phyloP scores from a whole-genome alignment of 73 alveolate species.

The Tetrahymena borealis region DNA sequence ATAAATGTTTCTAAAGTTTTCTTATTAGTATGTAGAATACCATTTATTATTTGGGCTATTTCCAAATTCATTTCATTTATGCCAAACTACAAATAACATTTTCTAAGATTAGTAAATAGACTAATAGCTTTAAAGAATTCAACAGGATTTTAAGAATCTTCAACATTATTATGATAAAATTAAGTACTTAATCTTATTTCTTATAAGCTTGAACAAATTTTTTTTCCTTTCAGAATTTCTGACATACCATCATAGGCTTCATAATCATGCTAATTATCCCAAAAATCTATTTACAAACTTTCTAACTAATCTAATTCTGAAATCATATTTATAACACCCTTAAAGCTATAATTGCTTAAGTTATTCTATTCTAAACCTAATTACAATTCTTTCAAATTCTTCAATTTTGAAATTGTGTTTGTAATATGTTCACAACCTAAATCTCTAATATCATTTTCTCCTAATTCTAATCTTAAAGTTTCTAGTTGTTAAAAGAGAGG shows the following conservation, averaged over 20 bases:
- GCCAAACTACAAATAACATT: neutral
- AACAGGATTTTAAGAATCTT: neutral
- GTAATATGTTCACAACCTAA: neutral
- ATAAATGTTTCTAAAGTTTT: no score
- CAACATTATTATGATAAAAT: neutral
- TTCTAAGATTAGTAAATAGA: neutral
- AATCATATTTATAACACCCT: neutral
- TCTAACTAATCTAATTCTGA: neutral
- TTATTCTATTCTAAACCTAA: neutral
- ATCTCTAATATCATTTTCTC: neutral
- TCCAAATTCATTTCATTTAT: neutral
- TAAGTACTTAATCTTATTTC: neutral
- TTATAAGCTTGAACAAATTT: neutral
- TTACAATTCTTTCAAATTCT: no score
- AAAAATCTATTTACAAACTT: neutral
- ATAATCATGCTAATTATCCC: neutral
- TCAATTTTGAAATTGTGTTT: neutral
- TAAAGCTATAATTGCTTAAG: neutral
- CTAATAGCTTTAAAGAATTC: neutral
- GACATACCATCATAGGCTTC: neutral
- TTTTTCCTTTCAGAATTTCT: neutral
- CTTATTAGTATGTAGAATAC: no score
- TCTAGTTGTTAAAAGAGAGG: neutral
- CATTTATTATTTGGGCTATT: neutral
- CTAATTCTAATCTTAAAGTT: neutral